phyloP scores from a whole-genome alignment of 192 early-diverging fungal genomes.

The Coemansia sp. region DNA sequence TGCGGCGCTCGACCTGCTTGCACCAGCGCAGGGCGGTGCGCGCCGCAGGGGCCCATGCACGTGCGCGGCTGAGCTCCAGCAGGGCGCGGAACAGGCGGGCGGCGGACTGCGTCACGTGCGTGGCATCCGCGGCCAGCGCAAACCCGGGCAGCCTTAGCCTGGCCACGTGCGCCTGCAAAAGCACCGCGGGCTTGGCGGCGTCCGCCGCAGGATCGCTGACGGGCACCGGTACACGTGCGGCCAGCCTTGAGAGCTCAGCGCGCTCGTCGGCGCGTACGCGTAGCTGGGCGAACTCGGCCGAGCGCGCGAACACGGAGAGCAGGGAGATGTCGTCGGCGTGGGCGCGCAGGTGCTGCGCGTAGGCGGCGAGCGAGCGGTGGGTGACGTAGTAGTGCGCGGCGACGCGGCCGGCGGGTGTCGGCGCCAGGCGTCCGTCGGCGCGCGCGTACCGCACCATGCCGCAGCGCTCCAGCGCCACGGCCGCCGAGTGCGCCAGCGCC shows the following conservation, averaged over 20 bases:
- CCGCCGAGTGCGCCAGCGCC: conserved; percentile 76
- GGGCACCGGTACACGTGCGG: conserved; percentile 93
- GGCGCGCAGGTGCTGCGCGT: conserved; percentile 88
- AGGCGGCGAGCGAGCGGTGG: conserved; percentile 70
- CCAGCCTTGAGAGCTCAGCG: conserved; percentile 83
- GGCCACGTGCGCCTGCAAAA: conserved; percentile 87
- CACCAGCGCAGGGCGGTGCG: conserved; percentile 75
- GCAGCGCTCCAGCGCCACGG: conserved; percentile 82
- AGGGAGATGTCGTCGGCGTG: conserved; percentile 94
- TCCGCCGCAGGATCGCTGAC: conserved; percentile 88
- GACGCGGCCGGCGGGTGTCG: conserved; percentile 92
- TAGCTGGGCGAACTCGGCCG: conserved; percentile 93
- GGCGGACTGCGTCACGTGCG: conserved; percentile 93
- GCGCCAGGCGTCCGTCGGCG: conserved; percentile 81
- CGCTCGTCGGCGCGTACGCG: conserved; percentile 84
- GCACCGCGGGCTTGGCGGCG: conserved; percentile 81
- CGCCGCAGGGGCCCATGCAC: conserved; percentile 84
- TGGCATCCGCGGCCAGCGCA: conserved; percentile 89
- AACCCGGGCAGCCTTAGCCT: conserved; percentile 81
- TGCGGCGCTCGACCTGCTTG: conserved; percentile 79
- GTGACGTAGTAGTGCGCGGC: conserved; percentile 96
- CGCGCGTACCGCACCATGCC: conserved; percentile 94
- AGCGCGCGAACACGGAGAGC: conserved; percentile 80
- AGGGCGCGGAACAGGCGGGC: conserved; percentile 90
- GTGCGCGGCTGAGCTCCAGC: conserved; percentile 92